Conservation (phyloP, 2,329 filamentous ascomycete genomes). For the Colletotrichum cuscutae region DNA sequence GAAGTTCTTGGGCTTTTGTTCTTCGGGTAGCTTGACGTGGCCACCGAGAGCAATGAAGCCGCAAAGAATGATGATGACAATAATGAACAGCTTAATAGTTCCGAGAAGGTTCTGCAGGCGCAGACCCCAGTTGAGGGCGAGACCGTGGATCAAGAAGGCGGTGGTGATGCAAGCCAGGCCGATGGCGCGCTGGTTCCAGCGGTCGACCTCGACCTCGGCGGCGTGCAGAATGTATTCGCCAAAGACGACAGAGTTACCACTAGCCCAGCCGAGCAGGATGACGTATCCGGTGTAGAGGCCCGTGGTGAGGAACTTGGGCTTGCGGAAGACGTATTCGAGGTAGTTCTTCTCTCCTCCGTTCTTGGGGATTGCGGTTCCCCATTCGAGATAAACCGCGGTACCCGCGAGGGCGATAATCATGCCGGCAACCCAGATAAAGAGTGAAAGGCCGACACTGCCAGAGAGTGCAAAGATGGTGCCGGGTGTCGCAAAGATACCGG, state of each 20-base stretch:
- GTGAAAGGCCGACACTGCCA: slow-evolving; percentile 69
- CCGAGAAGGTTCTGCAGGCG: slow-evolving; percentile 75
- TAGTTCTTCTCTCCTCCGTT: slow-evolving; percentile 77
- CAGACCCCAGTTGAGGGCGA: slow-evolving; percentile 72
- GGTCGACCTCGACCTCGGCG: slow-evolving; percentile 67
- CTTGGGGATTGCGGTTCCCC: slow-evolving; percentile 71
- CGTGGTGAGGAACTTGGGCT: slow-evolving; percentile 70
- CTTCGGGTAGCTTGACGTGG: slow-evolving; percentile 61
- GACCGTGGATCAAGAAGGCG: slow-evolving; percentile 73
- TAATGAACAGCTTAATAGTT: slow-evolving; percentile 72
- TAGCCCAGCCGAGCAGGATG: slow-evolving; percentile 72
- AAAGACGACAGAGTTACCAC: slow-evolving; percentile 75
- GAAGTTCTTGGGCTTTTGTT: slow-evolving; percentile 71
- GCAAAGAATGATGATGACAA: slow-evolving; percentile 72
- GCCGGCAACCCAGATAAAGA: slow-evolving; percentile 72
- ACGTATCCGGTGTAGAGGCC: slow-evolving; percentile 71
- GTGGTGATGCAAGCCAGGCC: slow-evolving; percentile 74
- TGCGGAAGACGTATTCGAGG: slow-evolving; percentile 71
- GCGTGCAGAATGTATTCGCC: slow-evolving; percentile 77
- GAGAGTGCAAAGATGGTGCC: slow-evolving; percentile 65
- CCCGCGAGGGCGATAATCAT: slow-evolving; percentile 71
- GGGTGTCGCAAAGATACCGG: slow-evolving; percentile 74
- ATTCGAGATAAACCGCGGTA: slow-evolving; percentile 73
- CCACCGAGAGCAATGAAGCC: slow-evolving; percentile 72
- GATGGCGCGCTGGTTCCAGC: slow-evolving; percentile 75